Evolutionary conservation across 2,329 filamentous ascomycete species (phyloP), one percentile per base, ranked within the genome.

Genomic region (Graphilbum sp.): DNA sequence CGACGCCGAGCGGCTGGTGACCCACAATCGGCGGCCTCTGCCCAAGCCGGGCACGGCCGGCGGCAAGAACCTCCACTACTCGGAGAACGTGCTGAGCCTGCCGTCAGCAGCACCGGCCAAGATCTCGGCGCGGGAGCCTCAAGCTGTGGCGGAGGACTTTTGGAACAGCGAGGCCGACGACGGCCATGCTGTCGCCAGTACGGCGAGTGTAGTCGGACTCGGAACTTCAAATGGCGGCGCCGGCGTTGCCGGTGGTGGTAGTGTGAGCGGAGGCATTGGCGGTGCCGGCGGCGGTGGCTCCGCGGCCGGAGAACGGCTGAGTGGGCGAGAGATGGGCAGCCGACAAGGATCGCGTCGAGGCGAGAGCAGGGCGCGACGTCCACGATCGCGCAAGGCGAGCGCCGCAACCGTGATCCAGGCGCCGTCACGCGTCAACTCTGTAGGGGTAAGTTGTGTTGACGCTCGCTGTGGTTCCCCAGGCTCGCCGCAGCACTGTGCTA

Each of bases 41-140:
- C 65, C 63, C 19, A 78, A 74, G 47, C 75, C 79, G 5, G 79
- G 78, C 13, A 85, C 79, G 1, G 72, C 74, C 25, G 76, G 78
- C 1, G 87, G 87, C 30, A 94, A 93, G 61, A 96, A 96, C 50
- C 61, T 93, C 24, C 87, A 95, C 55, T 79, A 86, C 47, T 79
- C 81, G 0, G 90, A 96, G 55, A 96, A 93, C 46, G 88, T 96
- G 2, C 67, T 96, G 13, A 84, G 86, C 41, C 55, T 69, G 18
- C 66, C 68, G 16, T 44, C 63, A 11, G 43, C 51, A 3, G 47
- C 56, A 7, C 21, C 47, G 7, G 33, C 42, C 10, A 53, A 51
- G 33, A 16, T 30, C 3, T 16, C 36, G n/a, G 19, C 21, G 21
- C 43, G 54, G 54, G 45, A 55, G 30, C 27, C 57, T 57, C 34